These are phyloP conservation scores for Pythium insidiosum DNA, from an alignment of 352 stramenopile genomes.

Conservation along the genomic window DNA sequence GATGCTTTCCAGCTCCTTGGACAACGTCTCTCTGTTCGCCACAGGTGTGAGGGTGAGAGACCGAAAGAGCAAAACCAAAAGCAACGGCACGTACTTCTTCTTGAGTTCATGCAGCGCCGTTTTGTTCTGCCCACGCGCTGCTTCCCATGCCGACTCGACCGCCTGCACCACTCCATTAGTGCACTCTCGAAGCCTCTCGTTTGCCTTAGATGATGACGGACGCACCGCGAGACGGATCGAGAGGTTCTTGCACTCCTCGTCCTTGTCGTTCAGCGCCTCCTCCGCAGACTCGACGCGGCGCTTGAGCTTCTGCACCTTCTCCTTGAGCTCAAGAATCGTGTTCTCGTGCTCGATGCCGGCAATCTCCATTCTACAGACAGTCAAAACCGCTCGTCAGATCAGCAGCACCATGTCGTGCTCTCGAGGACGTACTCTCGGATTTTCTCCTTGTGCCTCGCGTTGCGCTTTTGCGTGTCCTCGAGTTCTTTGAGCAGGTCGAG, in stretches of 20 bases:
- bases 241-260: slow-evolving; percentile 68
- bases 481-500: slow-evolving; percentile 59
- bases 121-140: slow-evolving; percentile 72
- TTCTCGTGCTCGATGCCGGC: slow-evolving; percentile 67
- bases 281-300: slow-evolving; percentile 39
- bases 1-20: slow-evolving; percentile 55
- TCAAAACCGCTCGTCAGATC: too few relatives aligned
- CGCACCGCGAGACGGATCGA: slow-evolving; percentile 46
- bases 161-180: too few relatives aligned
- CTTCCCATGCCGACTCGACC: slow-evolving; percentile 73
- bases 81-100: slow-evolving; percentile 42
- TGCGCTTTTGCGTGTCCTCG: slow-evolving; percentile 63
- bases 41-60: not conserved
- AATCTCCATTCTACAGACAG: slow-evolving; percentile 71
- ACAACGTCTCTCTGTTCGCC: slow-evolving; percentile 35
- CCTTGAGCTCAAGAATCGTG: slow-evolving; percentile 61
- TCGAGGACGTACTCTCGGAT: slow-evolving; percentile 50
- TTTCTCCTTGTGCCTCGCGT: slow-evolving; percentile 57
- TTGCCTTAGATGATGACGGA: too few relatives aligned
- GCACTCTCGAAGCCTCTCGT: too few relatives aligned
- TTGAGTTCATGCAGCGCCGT: slow-evolving; percentile 70
- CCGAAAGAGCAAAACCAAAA: too few relatives aligned
- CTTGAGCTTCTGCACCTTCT: slow-evolving; percentile 72
- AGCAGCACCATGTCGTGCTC: too few relatives aligned
- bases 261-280: slow-evolving; percentile 36